Evolutionary conservation across 768 basidiomycete genomes (phyloP).

Genomic region (Rhodotorula paludigena): DNA sequence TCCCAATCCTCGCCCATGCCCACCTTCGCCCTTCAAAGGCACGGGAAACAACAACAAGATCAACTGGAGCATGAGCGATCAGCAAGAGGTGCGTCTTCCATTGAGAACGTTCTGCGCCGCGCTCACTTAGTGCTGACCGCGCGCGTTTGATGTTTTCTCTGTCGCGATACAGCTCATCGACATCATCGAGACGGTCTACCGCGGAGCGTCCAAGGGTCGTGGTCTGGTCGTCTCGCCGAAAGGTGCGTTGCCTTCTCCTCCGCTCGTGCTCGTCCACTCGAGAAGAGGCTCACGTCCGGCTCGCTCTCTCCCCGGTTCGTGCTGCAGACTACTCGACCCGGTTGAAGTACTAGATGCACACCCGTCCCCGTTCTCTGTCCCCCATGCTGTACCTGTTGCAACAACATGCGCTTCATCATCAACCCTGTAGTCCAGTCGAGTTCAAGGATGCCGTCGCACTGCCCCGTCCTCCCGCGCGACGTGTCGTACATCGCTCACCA

Average conservation of each 20-base stretch:
- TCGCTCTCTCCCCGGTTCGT: constrained; percentile 3
- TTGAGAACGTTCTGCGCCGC: neutral
- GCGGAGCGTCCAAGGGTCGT: constrained; percentile 93
- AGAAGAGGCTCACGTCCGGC: neutral
- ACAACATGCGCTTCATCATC: no score
- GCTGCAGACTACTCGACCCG: constrained; percentile 70
- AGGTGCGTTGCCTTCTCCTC: constrained; percentile 23
- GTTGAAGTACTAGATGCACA: constrained; percentile 58
- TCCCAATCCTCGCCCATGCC: constrained; percentile 58
- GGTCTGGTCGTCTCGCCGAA: constrained; percentile 67
- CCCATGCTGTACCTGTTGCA: no score
- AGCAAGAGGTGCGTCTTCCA: constrained; percentile 69
- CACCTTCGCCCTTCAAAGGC: neutral
- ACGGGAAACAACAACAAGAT: constrained; percentile 51
- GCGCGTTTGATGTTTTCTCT: neutral
- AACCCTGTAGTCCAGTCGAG: no score
- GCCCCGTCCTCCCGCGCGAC: no score
- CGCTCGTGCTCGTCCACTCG: neutral
- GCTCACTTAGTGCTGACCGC: neutral
- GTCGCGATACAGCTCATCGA: constrained; percentile 93
- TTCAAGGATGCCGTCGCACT: no score
- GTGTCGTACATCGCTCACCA: no score
- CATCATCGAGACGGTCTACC: constrained; percentile 95
- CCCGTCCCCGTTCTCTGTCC: no score
- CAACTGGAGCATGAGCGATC: constrained; percentile 98